Evolutionary conservation across 2,329 filamentous ascomycete genomes (phyloP).

Genomic region (Hypoxylon rubiginosum): DNA sequence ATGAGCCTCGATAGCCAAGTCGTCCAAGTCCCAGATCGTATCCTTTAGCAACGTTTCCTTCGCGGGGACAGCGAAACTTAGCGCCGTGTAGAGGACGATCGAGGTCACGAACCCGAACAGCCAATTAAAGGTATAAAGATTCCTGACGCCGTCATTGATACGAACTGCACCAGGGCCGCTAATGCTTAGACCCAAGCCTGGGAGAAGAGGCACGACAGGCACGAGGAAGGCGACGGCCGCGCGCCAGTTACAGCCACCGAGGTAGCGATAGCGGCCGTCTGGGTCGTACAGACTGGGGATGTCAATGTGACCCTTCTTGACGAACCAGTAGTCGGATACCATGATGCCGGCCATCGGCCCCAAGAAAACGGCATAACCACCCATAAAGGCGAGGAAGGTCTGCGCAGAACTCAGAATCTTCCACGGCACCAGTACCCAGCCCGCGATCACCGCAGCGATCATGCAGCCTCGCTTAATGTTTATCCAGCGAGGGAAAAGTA

Average conservation of each 20-base stretch:
- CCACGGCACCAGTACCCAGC: slow-evolving; percentile 74
- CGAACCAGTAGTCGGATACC: slow-evolving; percentile 70
- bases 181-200: slow-evolving; percentile 64
- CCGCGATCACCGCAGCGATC: slow-evolving; percentile 65
- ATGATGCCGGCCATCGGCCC: slow-evolving; percentile 74
- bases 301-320: slow-evolving; percentile 66
- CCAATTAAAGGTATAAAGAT: slow-evolving; percentile 76
- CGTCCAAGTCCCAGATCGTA: slow-evolving; percentile 56
- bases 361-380: slow-evolving; percentile 70
- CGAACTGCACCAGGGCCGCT: slow-evolving; percentile 48
- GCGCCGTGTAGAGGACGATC: slow-evolving; percentile 66
- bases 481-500: slow-evolving; percentile 65
- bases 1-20: slow-evolving; percentile 44
- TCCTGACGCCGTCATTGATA: slow-evolving; percentile 60
- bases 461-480: slow-evolving; percentile 70
- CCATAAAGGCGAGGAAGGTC: slow-evolving; percentile 75
- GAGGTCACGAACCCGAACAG: slow-evolving; percentile 71
- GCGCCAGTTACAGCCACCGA: slow-evolving; percentile 69
- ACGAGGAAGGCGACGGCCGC: slow-evolving; percentile 70
- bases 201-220: slow-evolving; percentile 68
- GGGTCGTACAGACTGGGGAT: slow-evolving; percentile 54
- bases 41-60: slow-evolving; percentile 61
- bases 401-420: slow-evolving; percentile 72
- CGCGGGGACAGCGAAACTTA: slow-evolving; percentile 64
- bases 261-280: slow-evolving; percentile 60